A percentile compares a stretch with the other conserved stretches of the same genome.
These are phyloP conservation scores for Davidsoniella eucalypti DNA, from an alignment of 2,329 filamentous ascomycete species.

Conservation along the genomic window DNA sequence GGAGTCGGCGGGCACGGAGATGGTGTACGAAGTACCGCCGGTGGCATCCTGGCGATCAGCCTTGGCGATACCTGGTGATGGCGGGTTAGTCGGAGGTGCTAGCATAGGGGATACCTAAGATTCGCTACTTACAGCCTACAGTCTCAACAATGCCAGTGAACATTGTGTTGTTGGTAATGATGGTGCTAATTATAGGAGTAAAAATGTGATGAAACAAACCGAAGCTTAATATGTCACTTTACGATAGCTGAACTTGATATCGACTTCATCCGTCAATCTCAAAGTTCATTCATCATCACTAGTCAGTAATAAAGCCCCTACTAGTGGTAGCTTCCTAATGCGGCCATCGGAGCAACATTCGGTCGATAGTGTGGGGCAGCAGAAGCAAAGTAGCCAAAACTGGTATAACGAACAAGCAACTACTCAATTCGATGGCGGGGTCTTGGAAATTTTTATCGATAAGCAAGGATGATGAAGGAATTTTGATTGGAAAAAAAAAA, in stretches of 20 bases:
- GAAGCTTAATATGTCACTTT: too few relatives aligned
- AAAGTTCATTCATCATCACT: neutral
- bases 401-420: too few relatives aligned
- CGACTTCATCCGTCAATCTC: neutral
- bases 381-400: too few relatives aligned
- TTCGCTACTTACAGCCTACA: conserved; percentile 60
- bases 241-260: too few relatives aligned
- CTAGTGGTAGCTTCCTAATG: neutral
- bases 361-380: too few relatives aligned
- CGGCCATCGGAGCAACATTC: too few relatives aligned
- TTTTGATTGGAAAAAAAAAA: conserved; percentile 5
- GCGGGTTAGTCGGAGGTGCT: neutral
- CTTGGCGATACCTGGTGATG: conserved; percentile 53
- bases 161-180: conserved; percentile 35
- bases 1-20: conserved; percentile 49
- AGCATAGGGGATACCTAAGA: neutral
- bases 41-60: conserved; percentile 68
- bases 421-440: neutral
- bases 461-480: conserved; percentile 8
- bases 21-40: conserved; percentile 80
- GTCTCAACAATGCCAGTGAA: conserved; percentile 92
- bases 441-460: conserved; percentile 6
- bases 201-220: too few relatives aligned
- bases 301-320: neutral
- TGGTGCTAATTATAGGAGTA: too few relatives aligned